Percentiles rank a stretch among this genome's conserved stretches.
These are phyloP conservation scores for Penicillium riverlandense DNA, from an alignment of 495 filamentous ascomycete species.

Conservation along the genomic window DNA sequence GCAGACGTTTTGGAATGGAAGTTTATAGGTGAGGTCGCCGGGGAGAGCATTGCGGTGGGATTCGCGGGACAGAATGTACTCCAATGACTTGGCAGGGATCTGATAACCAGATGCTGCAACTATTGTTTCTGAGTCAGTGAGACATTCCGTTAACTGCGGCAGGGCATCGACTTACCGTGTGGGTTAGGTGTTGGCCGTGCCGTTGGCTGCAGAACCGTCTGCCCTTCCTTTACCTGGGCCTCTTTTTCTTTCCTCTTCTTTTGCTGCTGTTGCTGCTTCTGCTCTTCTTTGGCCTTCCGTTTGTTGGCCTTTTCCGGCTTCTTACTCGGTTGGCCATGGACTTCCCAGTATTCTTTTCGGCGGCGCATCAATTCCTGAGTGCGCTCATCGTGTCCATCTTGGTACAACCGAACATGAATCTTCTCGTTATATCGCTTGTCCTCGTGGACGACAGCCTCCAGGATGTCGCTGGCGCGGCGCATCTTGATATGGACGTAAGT, in stretches of 20 bases:
- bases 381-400: conserved; percentile 32
- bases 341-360: conserved; percentile 53
- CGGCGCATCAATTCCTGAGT: conserved; percentile 56
- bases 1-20: conserved; percentile 68
- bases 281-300: conserved; percentile 20
- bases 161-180: conserved; percentile 22
- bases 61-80: conserved; percentile 33
- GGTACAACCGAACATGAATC: conserved; percentile 47
- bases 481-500: conserved; percentile 66
- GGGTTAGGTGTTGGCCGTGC: conserved; percentile 35
- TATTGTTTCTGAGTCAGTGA: conserved; percentile 5
- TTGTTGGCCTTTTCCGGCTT: conserved; percentile 28
- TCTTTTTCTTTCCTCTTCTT: conserved; percentile 11
- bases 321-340: conserved; percentile 20
- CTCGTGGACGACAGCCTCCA: conserved; percentile 68
- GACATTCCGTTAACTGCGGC: no score
- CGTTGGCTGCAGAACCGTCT: conserved; percentile 10
- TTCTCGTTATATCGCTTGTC: conserved; percentile 47
- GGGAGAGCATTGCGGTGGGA: conserved; percentile 34
- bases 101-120: conserved; percentile 26
- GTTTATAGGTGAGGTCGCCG: conserved; percentile 35
- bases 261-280: conserved; percentile 17
- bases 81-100: conserved; percentile 23
- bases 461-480: conserved; percentile 30
- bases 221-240: conserved; percentile 22